Evolutionary conservation across 1,139 yeast genomes (phyloP).

Genomic region (Saccharomyces hybrid): DNA sequence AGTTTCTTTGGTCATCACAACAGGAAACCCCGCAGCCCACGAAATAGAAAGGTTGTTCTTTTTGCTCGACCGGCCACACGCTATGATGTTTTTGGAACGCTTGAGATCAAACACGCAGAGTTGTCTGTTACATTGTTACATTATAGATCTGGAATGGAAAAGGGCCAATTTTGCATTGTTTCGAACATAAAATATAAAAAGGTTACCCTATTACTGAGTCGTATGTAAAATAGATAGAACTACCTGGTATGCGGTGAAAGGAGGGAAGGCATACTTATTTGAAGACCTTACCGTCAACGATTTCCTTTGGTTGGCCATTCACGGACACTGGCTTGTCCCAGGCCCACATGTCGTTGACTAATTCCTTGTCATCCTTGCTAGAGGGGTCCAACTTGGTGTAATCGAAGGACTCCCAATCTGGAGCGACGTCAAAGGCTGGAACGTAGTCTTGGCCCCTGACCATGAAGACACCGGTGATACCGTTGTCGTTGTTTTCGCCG

Average conservation of each 20-base stretch:
- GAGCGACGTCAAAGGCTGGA: constrained; percentile 97
- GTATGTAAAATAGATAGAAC: not conserved
- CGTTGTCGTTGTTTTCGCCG: constrained; percentile 98
- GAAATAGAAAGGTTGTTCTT: too few species aligned
- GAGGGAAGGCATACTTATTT: constrained; percentile 36
- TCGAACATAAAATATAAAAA: too few species aligned
- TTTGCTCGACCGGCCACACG: too few species aligned
- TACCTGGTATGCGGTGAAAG: not conserved
- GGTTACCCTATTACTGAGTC: not conserved
- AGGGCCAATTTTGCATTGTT: not conserved
- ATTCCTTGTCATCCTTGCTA: constrained; percentile 59
- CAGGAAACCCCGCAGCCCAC: not conserved
- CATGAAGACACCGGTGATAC: constrained; percentile 90
- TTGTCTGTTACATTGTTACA: too few species aligned
- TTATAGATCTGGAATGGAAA: too few species aligned
- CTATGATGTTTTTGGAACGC: too few species aligned
- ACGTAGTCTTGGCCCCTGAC: constrained; percentile 88
- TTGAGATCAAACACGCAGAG: too few species aligned
- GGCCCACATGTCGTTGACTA: constrained; percentile 71
- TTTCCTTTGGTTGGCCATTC: constrained; percentile 59
- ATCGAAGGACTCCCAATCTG: constrained; percentile 92
- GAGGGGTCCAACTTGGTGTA: constrained; percentile 63
- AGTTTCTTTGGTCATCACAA: constrained; percentile 8
- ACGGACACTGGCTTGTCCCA: constrained; percentile 73
- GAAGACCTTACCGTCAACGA: constrained; percentile 78